Evolutionary conservation across 2,329 filamentous ascomycete species (phyloP), one percentile per base, ranked within the genome.

Genomic region (Fusarium praegraminearum): DNA sequence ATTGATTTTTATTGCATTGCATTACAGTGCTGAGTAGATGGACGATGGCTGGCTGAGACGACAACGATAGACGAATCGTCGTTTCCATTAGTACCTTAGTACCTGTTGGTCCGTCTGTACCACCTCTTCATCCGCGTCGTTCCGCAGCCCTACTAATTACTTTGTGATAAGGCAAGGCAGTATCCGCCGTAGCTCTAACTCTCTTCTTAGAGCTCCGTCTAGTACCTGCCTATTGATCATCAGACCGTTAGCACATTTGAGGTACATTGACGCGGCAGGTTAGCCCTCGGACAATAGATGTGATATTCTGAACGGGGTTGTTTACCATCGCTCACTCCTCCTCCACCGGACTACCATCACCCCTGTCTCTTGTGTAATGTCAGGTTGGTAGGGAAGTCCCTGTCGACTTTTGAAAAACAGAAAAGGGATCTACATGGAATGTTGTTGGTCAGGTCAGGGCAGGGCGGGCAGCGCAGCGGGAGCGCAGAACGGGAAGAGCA

Each of bases 401-500:
- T 67, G 62, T 52, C 56, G 36, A 38, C 35, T 44, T 30, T 57
- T 57, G 38, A 36, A 40, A 33, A 58, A 44, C 26, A 35, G n/a
- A 44, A 44, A 62, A 54, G 32, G 18, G 58, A 30, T 28, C 46
- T 55, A 22, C 24, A 49, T 67, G 62, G 50, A 67, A 67, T 67
- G 45, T 62, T 40, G 36, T 30, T 65, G 53, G 56, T 35, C 28
- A 52, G 40, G 24, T n/a, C 24, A 40, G 26, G n/a, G 13, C 44
- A 46, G 28, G n/a, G 15, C 44, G 26, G 33, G 24, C 36, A 38
- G 22, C 22, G 22, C 22, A 62, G 41, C 40, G 35, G 40, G 22
- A 66, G 35, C 50, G 24, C 63, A 60, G 59, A 41, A 28, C 65
- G 50, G 65, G 46, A 69, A 52, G 47, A 41, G 65, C 65, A 68